Evolutionary conservation across 345 rosid species (phyloP).

Genomic region (Eucalyptus sp.): DNA sequence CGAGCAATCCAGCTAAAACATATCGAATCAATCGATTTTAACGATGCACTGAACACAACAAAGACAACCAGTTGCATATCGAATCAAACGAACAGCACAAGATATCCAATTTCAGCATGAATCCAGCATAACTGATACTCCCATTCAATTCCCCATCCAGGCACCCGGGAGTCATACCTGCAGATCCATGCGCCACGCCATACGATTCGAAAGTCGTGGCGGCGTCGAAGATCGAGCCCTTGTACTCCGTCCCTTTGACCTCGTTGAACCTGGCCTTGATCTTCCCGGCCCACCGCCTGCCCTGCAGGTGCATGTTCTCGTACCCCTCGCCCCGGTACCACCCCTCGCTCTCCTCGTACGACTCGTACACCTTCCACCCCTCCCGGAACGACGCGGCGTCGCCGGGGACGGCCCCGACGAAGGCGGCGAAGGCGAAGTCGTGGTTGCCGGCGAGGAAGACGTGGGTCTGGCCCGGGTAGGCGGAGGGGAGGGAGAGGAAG

Average conservation of each 20-base stretch:
- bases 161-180: constrained; percentile 27
- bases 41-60: background rate
- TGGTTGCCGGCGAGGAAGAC: constrained; percentile 68
- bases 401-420: constrained; percentile 39
- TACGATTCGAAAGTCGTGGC: constrained; percentile 62
- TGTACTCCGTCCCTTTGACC: constrained; percentile 30
- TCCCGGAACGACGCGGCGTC: constrained; percentile 37
- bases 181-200: constrained; percentile 78
- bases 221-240: constrained; percentile 75
- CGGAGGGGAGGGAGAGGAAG: constrained; percentile 31
- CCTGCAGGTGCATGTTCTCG: constrained; percentile 65
- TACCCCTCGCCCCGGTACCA: constrained; percentile 63
- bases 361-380: constrained; percentile 49
- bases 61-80: background rate
- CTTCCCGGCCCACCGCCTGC: constrained; percentile 68
- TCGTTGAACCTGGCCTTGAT: constrained; percentile 27
- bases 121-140: background rate
- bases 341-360: constrained; percentile 59
- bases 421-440: constrained; percentile 68
- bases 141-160: background rate
- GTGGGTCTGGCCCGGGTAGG: constrained; percentile 46
- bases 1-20: background rate
- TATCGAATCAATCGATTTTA: background rate
- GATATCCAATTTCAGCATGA: background rate
- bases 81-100: background rate